phyloP scores from a whole-genome alignment of 139 green algal genomes.

The Tetraselmis striata region DNA sequence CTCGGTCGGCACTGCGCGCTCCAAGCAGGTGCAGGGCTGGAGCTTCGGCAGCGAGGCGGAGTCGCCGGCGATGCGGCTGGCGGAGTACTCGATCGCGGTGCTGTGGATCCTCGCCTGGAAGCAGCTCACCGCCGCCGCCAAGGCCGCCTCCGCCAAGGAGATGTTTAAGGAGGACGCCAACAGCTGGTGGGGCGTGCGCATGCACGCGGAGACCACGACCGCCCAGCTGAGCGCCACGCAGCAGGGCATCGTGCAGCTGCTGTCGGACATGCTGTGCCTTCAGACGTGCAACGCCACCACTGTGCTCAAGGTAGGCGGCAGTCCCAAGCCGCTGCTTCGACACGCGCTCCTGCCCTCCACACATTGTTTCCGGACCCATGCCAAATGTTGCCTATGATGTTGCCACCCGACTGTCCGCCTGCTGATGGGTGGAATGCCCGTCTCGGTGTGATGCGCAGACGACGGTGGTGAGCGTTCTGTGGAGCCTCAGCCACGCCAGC shows the following conservation, averaged over 20 bases:
- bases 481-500: background rate
- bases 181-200: background rate
- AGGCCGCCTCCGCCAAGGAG: background rate
- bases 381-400: too few species aligned
- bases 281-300: background rate
- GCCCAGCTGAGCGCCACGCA: background rate
- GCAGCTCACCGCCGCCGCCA: background rate
- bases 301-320: background rate
- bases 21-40: background rate
- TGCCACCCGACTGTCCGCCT: too few species aligned
- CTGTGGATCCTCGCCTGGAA: background rate
- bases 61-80: background rate
- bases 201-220: background rate
- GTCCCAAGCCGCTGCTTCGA: too few species aligned
- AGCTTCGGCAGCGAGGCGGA: background rate
- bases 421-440: too few species aligned
- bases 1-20: background rate
- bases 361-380: too few species aligned
- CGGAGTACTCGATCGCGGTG: background rate
- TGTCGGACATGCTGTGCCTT: background rate
- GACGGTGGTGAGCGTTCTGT: background rate
- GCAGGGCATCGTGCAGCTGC: background rate
- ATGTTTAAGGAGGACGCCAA: background rate
- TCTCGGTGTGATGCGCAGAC: too few species aligned
- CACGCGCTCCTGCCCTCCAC: too few species aligned